Evolutionary conservation across 2,329 filamentous ascomycete genomes (phyloP).

Genomic region (Sphaerulina populicola): DNA sequence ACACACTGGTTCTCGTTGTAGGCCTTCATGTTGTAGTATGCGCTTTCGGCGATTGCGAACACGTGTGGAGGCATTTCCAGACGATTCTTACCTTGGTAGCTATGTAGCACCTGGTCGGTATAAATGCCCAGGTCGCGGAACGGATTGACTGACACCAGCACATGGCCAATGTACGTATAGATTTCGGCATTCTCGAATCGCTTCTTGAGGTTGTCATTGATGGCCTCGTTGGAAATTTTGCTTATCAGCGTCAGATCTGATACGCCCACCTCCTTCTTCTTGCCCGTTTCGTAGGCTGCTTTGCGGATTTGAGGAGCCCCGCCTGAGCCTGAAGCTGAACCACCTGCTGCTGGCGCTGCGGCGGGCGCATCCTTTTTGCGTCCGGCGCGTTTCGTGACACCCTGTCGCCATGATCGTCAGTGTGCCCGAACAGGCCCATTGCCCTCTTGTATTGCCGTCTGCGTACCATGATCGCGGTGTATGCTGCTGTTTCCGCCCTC

Average conservation of each 20-base stretch:
- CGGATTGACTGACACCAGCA: slow-evolving; percentile 96
- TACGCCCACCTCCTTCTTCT: slow-evolving; percentile 99
- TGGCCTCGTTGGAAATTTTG: slow-evolving; percentile 98
- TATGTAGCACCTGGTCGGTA: slow-evolving; percentile 84
- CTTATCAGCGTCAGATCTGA: slow-evolving; percentile 95
- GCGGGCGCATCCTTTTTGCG: slow-evolving; percentile 47
- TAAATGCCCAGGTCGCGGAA: slow-evolving; percentile 95
- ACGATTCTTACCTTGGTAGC: slow-evolving; percentile 93
- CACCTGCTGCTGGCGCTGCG: slow-evolving; percentile 31
- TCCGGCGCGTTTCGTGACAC: slow-evolving; percentile 50
- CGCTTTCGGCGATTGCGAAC: slow-evolving; percentile 89
- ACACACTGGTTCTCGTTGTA: slow-evolving; percentile 99
- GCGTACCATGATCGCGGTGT: slow-evolving; percentile 5
- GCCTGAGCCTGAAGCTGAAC: slow-evolving; percentile 30
- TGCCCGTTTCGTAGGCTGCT: slow-evolving; percentile 87
- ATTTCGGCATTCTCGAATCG: slow-evolving; percentile 96
- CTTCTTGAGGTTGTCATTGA: slow-evolving; percentile 98
- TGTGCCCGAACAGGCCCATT: not conserved
- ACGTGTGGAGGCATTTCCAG: slow-evolving; percentile 82
- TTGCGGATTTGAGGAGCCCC: slow-evolving; percentile 73
- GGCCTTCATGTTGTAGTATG: slow-evolving; percentile 99
- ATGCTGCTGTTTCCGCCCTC: not conserved
- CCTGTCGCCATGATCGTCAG: slow-evolving; percentile 32
- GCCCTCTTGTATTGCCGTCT: not conserved
- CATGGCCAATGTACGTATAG: slow-evolving; percentile 99